phyloP scores from a whole-genome alignment of 2,329 filamentous ascomycete species.

The Paramyrothecium roridum region DNA sequence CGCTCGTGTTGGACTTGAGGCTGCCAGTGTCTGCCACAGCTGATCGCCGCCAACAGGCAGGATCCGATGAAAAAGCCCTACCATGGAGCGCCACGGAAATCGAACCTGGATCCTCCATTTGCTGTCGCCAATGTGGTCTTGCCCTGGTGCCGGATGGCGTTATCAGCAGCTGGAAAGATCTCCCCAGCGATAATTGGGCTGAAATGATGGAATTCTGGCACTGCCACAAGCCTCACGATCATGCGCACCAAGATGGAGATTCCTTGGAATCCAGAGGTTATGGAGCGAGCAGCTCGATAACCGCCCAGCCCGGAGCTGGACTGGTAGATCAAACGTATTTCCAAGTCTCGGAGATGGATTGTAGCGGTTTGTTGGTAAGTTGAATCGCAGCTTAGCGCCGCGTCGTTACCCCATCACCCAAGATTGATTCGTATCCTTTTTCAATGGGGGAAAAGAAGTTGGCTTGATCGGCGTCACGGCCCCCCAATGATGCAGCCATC shows the following conservation, averaged over 20 bases:
- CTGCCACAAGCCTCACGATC: slow-evolving; percentile 83
- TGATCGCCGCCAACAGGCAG: slow-evolving; percentile 18
- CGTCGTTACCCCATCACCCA: slow-evolving; percentile 7
- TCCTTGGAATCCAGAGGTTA: slow-evolving; percentile 68
- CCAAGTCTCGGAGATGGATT: slow-evolving; percentile 67
- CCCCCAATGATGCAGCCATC: slow-evolving; percentile 56
- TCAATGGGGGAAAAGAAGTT: slow-evolving; percentile 56
- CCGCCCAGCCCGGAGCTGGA: slow-evolving; percentile 62
- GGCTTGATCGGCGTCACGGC: slow-evolving; percentile 45
- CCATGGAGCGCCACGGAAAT: slow-evolving; percentile 58
- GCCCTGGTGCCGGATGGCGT: slow-evolving; percentile 32
- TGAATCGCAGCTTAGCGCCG: not conserved
- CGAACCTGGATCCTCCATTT: slow-evolving; percentile 32
- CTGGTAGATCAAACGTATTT: slow-evolving; percentile 82
- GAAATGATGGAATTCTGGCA: slow-evolving; percentile 99
- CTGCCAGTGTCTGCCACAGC: slow-evolving; percentile 37
- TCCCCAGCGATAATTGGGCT: slow-evolving; percentile 96
- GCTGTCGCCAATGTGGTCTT: slow-evolving; percentile 36
- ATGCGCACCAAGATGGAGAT: slow-evolving; percentile 42
- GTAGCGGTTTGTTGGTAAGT: slow-evolving; percentile 39
- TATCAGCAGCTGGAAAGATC: slow-evolving; percentile 74
- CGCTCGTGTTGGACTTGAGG: slow-evolving; percentile 47
- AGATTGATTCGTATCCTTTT: slow-evolving; percentile 1
- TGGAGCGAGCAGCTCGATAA: slow-evolving; percentile 73
- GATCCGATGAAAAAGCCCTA: slow-evolving; percentile 33